Evolutionary conservation across 2,329 filamentous ascomycete species (phyloP).

Genomic region (Lachnum nothofagi): DNA sequence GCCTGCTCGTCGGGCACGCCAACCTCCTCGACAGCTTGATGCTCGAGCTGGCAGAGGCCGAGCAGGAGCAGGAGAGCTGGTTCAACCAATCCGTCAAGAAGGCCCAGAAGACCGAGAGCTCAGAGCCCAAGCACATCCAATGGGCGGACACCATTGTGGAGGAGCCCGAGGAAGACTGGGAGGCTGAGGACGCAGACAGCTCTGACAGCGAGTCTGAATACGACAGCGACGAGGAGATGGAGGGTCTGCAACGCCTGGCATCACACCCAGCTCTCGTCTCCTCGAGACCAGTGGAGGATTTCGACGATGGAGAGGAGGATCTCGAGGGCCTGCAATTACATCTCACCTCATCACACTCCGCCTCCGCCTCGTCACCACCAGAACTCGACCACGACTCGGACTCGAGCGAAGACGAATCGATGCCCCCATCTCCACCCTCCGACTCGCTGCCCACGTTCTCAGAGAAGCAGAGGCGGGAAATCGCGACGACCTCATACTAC

Average conservation of each 20-base stretch:
- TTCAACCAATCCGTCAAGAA: slow-evolving; percentile 92
- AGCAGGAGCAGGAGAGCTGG: slow-evolving; percentile 93
- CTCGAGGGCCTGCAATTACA: slow-evolving; percentile 62
- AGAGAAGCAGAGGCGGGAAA: slow-evolving; percentile 46
- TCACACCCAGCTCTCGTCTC: slow-evolving; percentile 31
- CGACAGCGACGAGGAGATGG: slow-evolving; percentile 51
- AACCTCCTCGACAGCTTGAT: slow-evolving; percentile 96
- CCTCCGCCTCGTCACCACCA: slow-evolving; percentile 60
- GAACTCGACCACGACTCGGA: slow-evolving; percentile 66
- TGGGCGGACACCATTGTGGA: slow-evolving; percentile 78
- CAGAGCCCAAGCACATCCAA: slow-evolving; percentile 68
- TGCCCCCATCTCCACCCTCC: slow-evolving; percentile 54
- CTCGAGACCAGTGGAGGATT: slow-evolving; percentile 28
- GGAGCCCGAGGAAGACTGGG: slow-evolving; percentile 66
- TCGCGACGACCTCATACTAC: slow-evolving; percentile 38
- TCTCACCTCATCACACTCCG: slow-evolving; percentile 60
- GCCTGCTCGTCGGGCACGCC: slow-evolving; percentile 92
- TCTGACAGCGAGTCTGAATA: slow-evolving; percentile 44
- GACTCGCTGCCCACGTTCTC: slow-evolving; percentile 53
- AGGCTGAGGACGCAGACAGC: slow-evolving; percentile 56
- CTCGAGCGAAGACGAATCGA: slow-evolving; percentile 62
- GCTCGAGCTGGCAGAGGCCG: slow-evolving; percentile 85
- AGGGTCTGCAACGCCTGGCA: slow-evolving; percentile 47
- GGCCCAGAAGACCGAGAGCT: slow-evolving; percentile 51
- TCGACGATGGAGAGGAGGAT: slow-evolving; percentile 54